Percentiles rank a stretch among this genome's conserved stretches.
phyloP scores from a whole-genome alignment of 1,139 yeast species.

The Lodderomyces orthopsilosis region DNA sequence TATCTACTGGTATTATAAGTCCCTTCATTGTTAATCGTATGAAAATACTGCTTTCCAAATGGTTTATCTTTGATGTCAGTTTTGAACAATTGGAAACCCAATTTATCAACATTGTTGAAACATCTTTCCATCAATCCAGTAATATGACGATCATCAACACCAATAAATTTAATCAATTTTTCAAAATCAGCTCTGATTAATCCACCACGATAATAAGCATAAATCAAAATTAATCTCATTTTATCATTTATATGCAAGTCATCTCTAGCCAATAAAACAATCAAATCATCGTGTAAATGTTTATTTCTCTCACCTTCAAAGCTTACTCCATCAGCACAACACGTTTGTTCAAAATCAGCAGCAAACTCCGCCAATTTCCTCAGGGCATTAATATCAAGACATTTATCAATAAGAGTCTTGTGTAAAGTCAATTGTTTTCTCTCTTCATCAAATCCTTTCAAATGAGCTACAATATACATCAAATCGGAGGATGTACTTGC shows the following conservation, averaged over 20 bases:
- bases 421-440: constrained; percentile 60
- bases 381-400: constrained; percentile 51
- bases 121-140: constrained; percentile 45
- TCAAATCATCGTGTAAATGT: constrained; percentile 63
- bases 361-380: constrained; percentile 57
- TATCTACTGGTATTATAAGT: constrained; percentile 75
- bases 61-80: constrained; percentile 35
- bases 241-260: constrained; percentile 60
- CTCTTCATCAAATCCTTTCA: constrained; percentile 67
- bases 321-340: constrained; percentile 70
- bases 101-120: constrained; percentile 59
- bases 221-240: constrained; percentile 71
- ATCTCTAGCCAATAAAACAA: constrained; percentile 55
- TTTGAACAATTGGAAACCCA: constrained; percentile 71
- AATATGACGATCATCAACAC: constrained; percentile 57
- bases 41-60: constrained; percentile 49
- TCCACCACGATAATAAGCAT: constrained; percentile 84
- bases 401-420: constrained; percentile 56
- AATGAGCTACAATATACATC: constrained; percentile 63
- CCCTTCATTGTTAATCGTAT: constrained; percentile 64
- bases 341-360: constrained; percentile 71
- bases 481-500: constrained; percentile 62
- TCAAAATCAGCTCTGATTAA: constrained; percentile 68
- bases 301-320: constrained; percentile 68
- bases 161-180: constrained; percentile 70